These are phyloP conservation scores for Cordyceps cateniannulata DNA, from an alignment of 2,329 filamentous ascomycete genomes.

Conservation along the genomic window DNA sequence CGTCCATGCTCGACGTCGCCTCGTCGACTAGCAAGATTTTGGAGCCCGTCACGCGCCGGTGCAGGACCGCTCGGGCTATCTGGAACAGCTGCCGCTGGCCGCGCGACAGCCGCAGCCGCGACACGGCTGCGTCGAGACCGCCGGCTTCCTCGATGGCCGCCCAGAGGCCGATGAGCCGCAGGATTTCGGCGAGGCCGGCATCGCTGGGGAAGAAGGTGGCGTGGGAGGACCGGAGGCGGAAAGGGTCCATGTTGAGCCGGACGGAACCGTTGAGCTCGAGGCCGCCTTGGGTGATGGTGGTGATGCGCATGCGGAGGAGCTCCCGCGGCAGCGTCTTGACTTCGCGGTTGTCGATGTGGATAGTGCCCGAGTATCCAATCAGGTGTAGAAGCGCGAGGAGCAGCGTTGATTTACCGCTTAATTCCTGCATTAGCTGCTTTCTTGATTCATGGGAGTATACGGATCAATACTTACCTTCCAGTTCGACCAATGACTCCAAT, in stretches of 20 bases:
- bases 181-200: conserved; percentile 5
- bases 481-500: conserved; percentile 30
- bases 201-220: neutral
- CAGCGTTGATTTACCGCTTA: conserved; percentile 2
- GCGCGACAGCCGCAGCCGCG: neutral
- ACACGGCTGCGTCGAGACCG: neutral
- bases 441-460: too few relatives aligned
- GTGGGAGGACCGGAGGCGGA: conserved; percentile 7
- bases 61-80: neutral
- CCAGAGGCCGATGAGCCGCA: conserved; percentile 10
- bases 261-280: conserved; percentile 37
- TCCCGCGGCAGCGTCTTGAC: conserved; percentile 32
- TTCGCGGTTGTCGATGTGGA: conserved; percentile 36
- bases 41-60: neutral
- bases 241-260: conserved; percentile 31
- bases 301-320: conserved; percentile 32
- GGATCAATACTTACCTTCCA: conserved; percentile 18
- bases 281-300: conserved; percentile 39
- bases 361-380: conserved; percentile 17
- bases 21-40: conserved; percentile 27
- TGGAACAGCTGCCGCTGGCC: neutral
- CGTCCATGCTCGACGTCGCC: conserved; percentile 28
- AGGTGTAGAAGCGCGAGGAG: neutral
- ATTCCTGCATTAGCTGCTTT: neutral
- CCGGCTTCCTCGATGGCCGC: neutral